A percentile compares a stretch with the other conserved stretches of the same genome.
phyloP scores from a whole-genome alignment of 1,284 basidiomycete genomes.

The Lentinus polychrous region DNA sequence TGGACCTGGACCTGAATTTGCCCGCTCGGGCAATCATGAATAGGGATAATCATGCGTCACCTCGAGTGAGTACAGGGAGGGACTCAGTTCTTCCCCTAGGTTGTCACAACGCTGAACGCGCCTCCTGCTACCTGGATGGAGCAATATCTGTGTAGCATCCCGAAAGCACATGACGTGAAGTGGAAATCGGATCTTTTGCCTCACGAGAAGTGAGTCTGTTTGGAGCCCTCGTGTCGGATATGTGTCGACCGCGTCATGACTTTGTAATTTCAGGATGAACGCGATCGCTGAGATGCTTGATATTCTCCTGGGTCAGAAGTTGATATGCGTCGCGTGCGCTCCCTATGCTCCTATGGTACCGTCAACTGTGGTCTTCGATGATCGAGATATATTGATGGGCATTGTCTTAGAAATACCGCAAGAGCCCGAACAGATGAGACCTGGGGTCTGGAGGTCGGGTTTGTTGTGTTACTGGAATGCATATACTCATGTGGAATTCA shows the following conservation, averaged over 20 bases:
- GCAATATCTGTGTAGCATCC: constrained; percentile 46
- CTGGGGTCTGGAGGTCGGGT: constrained; percentile 67
- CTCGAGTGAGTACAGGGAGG: constrained; percentile 34
- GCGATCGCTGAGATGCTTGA: constrained; percentile 55
- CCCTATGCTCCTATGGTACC: constrained; percentile 53
- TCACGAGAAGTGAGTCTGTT: constrained; percentile 50
- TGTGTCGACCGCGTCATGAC: constrained; percentile 3
- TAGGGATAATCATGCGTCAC: constrained; percentile 48
- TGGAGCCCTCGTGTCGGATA: constrained; percentile 8
- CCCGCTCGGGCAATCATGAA: constrained; percentile 45
- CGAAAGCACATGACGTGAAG: constrained; percentile 43
- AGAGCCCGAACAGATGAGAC: constrained; percentile 63
- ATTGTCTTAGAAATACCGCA: constrained; percentile 55
- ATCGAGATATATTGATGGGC: constrained; percentile 7
- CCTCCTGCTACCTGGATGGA: constrained; percentile 53
- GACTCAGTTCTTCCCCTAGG: constrained; percentile 30
- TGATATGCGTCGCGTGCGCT: constrained; percentile 48
- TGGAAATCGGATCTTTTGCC: constrained; percentile 58
- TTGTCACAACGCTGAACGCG: constrained; percentile 43
- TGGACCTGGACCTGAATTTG: constrained; percentile 51
- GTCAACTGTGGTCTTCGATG: neutral
- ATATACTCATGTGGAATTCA: constrained; percentile 20
- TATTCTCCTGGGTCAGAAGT: constrained; percentile 41
- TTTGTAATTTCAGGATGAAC: constrained; percentile 33
- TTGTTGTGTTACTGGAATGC: constrained; percentile 1